phyloP scores from a whole-genome alignment of 2,329 filamentous ascomycete genomes.

The Tolypocladium ovalisporum region DNA sequence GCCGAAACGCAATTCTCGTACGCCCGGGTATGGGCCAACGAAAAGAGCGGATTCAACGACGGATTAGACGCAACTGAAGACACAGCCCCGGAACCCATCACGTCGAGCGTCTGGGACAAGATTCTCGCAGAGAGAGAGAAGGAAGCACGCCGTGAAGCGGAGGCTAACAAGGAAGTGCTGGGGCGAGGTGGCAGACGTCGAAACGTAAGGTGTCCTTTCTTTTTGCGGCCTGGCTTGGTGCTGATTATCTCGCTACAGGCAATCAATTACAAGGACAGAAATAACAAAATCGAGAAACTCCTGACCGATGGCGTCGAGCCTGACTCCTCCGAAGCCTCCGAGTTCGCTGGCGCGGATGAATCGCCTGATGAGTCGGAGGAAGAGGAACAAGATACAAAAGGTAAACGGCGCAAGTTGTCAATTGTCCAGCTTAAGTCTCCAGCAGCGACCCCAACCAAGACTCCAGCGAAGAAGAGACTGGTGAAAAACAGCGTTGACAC shows the following conservation, averaged over 20 bases:
- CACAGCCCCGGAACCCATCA: conserved; percentile 43
- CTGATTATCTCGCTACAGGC: conserved; percentile 14
- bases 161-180: conserved; percentile 58
- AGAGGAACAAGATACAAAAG: conserved; percentile 15
- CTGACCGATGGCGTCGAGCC: conserved; percentile 14
- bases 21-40: conserved; percentile 86
- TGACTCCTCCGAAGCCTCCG: conserved; percentile 20
- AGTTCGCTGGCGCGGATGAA: conserved; percentile 18
- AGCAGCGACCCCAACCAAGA: conserved; percentile 14
- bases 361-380: conserved; percentile 20
- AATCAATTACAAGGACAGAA: conserved; percentile 20
- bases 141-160: conserved; percentile 62
- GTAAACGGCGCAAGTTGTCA: conserved; percentile 22
- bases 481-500: conserved; percentile 21
- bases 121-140: conserved; percentile 77
- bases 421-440: conserved; percentile 11
- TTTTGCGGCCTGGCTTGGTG: neutral
- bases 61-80: conserved; percentile 41
- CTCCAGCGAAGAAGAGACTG: conserved; percentile 13
- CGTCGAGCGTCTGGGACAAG: conserved; percentile 74
- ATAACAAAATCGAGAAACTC: conserved; percentile 4
- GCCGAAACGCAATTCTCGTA: conserved; percentile 79
- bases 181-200: conserved; percentile 75
- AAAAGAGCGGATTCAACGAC: conserved; percentile 56
- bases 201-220: conserved; percentile 14